Percentiles rank a stretch among this genome's conserved stretches.
phyloP scores from a whole-genome alignment of 345 rosid genomes.

The Streptanthus diversifolius region DNA sequence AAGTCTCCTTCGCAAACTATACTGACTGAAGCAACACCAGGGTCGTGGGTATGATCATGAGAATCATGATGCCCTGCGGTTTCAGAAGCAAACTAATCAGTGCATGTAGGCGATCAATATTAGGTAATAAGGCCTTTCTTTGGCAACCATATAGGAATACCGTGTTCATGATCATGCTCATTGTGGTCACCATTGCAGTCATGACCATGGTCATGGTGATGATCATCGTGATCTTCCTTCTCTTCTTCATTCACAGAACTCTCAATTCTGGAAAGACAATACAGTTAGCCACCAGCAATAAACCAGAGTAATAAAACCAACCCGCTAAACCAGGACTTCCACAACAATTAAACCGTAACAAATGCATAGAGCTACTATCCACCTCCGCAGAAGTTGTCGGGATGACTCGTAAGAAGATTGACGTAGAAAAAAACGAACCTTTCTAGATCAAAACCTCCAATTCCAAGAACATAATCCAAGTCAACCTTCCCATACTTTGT shows the following conservation, averaged over 20 bases:
- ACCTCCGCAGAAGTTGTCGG: background rate
- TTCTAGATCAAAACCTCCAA: constrained; percentile 96
- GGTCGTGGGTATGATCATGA: constrained; percentile 90
- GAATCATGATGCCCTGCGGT: constrained; percentile 67
- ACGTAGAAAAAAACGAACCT: constrained; percentile 40
- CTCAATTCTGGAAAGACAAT: constrained; percentile 54
- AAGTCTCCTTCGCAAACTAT: constrained; percentile 86
- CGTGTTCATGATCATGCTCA: constrained; percentile 54
- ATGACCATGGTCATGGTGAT: constrained; percentile 47
- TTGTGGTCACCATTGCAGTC: constrained; percentile 56
- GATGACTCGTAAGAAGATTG: constrained; percentile 10
- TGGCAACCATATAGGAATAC: constrained; percentile 1
- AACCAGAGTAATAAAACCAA: background rate
- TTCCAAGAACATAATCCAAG: constrained; percentile 95
- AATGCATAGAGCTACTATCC: constrained; percentile 7
- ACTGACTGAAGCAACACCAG: constrained; percentile 87
- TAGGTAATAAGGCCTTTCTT: background rate
- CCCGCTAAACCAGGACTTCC: background rate
- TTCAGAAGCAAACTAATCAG: constrained; percentile 19
- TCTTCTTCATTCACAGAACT: constrained; percentile 58
- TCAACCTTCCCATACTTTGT: constrained; percentile 89
- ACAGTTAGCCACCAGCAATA: constrained; percentile 4
- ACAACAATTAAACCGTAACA: background rate
- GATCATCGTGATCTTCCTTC: constrained; percentile 50
- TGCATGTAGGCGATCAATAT: background rate